These are phyloP conservation scores for Hemileccinum impolitum DNA, from an alignment of 768 basidiomycete species.

Conservation along the genomic window DNA sequence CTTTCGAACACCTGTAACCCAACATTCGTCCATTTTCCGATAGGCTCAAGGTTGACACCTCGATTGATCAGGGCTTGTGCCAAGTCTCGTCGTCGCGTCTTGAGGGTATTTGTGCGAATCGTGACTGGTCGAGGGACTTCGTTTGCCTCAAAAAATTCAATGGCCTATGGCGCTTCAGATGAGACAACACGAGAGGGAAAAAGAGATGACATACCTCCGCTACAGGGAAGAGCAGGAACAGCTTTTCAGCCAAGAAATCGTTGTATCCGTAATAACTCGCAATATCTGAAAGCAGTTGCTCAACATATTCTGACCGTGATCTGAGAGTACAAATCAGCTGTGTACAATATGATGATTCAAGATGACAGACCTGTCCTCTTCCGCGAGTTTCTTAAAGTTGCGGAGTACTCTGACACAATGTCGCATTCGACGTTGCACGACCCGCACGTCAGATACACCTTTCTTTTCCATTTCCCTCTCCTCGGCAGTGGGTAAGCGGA, in stretches of 20 bases:
- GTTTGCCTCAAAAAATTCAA: slow-evolving; percentile 98
- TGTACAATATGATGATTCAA: slow-evolving; percentile 2
- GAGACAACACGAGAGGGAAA: neutral
- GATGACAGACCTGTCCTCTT: slow-evolving; percentile 53
- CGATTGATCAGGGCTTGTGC: slow-evolving; percentile 92
- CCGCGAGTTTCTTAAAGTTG: slow-evolving; percentile 67
- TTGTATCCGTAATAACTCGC: slow-evolving; percentile 98
- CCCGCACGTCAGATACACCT: slow-evolving; percentile 65
- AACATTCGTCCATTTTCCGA: slow-evolving; percentile 99
- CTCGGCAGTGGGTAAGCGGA: slow-evolving; percentile 66
- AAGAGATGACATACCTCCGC: slow-evolving; percentile 61
- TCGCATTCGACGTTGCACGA: slow-evolving; percentile 77
- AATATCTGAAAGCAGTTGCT: slow-evolving; percentile 86
- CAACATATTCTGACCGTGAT: slow-evolving; percentile 84
- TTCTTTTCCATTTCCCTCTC: slow-evolving; percentile 73
- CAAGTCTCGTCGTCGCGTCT: slow-evolving; percentile 88
- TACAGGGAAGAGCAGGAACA: slow-evolving; percentile 90
- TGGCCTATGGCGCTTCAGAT: slow-evolving; percentile 53
- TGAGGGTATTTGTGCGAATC: slow-evolving; percentile 95
- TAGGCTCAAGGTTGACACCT: slow-evolving; percentile 95
- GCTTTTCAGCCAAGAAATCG: slow-evolving; percentile 88
- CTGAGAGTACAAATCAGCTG: slow-evolving; percentile 39
- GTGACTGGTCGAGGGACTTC: slow-evolving; percentile 95
- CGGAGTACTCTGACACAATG: slow-evolving; percentile 68
- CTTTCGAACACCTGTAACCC: slow-evolving; percentile 99